Evolutionary conservation across 345 rosid genomes (phyloP).

Genomic region (Gossypium rotundifolium): DNA sequence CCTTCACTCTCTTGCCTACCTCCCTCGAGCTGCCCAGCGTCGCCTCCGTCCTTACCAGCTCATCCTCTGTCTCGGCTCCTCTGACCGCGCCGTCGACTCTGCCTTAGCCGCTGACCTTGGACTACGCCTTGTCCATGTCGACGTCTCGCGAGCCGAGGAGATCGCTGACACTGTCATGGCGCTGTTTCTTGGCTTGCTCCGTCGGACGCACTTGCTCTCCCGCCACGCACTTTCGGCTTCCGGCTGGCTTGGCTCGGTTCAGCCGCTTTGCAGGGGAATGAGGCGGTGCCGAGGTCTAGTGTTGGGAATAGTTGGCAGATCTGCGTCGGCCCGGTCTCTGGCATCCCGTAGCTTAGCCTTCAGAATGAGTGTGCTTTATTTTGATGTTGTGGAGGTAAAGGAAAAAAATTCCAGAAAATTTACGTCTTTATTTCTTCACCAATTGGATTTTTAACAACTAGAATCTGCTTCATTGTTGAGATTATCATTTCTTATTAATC

Average conservation of each 20-base stretch:
- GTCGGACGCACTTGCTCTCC: conserved; percentile 84
- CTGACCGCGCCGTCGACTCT: conserved; percentile 89
- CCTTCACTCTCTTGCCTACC: conserved; percentile 87
- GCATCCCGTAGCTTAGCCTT: conserved; percentile 91
- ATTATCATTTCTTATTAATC: too few relatives aligned
- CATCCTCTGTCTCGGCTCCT: conserved; percentile 85
- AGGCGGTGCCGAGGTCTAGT: conserved; percentile 94
- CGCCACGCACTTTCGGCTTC: conserved; percentile 84
- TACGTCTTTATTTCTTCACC: too few relatives aligned
- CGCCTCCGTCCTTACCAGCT: conserved; percentile 95
- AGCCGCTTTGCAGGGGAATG: conserved; percentile 95
- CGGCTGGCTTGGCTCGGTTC: conserved; percentile 92
- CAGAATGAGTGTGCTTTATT: conserved; percentile 94
- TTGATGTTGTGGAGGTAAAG: conserved; percentile 72
- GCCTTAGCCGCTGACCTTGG: conserved; percentile 88
- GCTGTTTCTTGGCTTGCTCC: conserved; percentile 82
- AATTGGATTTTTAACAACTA: too few relatives aligned
- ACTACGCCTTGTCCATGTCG: conserved; percentile 87
- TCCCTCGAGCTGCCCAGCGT: conserved; percentile 98
- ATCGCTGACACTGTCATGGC: conserved; percentile 98
- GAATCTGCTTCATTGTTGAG: background rate
- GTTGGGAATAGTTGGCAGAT: conserved; percentile 89
- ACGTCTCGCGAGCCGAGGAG: conserved; percentile 89
- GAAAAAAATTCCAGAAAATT: background rate
- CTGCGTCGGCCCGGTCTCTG: conserved; percentile 73